These are phyloP conservation scores for Suillus variegatus DNA, from an alignment of 768 basidiomycete genomes.

Conservation along the genomic window DNA sequence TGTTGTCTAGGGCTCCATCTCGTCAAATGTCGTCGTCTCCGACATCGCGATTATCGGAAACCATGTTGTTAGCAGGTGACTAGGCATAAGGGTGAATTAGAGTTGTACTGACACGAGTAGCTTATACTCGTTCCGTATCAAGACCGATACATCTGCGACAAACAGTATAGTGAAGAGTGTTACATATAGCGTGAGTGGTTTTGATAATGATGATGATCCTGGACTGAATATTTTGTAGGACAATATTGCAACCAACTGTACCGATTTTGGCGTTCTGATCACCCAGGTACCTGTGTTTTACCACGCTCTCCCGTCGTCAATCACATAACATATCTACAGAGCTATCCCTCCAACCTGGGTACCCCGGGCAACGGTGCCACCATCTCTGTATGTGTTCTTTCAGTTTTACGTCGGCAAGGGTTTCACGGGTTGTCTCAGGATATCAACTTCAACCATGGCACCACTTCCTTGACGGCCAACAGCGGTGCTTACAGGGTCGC, in stretches of 20 bases:
- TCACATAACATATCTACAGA: constrained; percentile 32
- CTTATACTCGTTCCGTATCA: constrained; percentile 61
- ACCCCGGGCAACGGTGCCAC: constrained; percentile 57
- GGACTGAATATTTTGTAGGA: constrained; percentile 31
- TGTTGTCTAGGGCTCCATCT: constrained; percentile 51
- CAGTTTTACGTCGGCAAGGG: neutral
- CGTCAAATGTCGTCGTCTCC: constrained; percentile 46
- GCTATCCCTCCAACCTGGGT: constrained; percentile 54
- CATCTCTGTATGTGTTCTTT: constrained; percentile 48
- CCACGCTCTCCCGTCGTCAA: neutral
- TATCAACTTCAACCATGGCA: constrained; percentile 46
- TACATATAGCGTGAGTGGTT: constrained; percentile 44
- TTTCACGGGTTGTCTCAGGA: constrained; percentile 31
- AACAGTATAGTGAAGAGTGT: constrained; percentile 50
- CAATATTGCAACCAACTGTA: constrained; percentile 53
- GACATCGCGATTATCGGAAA: constrained; percentile 51
- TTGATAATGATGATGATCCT: neutral
- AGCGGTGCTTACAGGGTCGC: constrained; percentile 46
- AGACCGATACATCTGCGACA: constrained; percentile 48
- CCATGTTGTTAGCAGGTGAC: constrained; percentile 55
- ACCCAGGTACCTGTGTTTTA: constrained; percentile 43
- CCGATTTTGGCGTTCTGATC: constrained; percentile 57
- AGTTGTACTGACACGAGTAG: constrained; percentile 27
- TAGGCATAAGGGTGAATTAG: neutral
- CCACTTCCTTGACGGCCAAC: constrained; percentile 44